A percentile compares a stretch with the other conserved stretches of the same genome.
These are phyloP conservation scores for Lactarius evosmus DNA, from an alignment of 768 basidiomycete genomes.

Conservation along the genomic window DNA sequence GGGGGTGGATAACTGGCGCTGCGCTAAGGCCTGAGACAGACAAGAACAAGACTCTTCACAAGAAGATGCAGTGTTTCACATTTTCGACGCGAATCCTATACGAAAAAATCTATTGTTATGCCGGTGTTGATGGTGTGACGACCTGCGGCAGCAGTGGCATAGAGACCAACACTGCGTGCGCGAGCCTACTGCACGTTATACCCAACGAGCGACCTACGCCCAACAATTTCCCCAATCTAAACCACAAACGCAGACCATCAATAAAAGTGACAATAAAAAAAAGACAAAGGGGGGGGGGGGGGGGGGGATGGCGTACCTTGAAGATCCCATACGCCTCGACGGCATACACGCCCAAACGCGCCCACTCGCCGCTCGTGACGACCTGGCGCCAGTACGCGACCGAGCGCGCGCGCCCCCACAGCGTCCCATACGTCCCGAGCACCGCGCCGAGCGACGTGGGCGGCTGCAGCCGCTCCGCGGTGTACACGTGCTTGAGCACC, in stretches of 20 bases:
- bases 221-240: constrained; percentile 86
- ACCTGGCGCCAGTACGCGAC: constrained; percentile 59
- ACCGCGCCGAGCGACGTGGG: constrained; percentile 57
- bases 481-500: constrained; percentile 54
- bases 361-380: constrained; percentile 60
- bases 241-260: neutral
- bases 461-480: constrained; percentile 56
- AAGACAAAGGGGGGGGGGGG: constrained; percentile 11
- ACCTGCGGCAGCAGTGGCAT: neutral
- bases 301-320: constrained; percentile 68
- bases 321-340: constrained; percentile 89
- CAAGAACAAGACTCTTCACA: neutral
- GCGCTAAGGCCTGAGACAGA: neutral
- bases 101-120: constrained; percentile 1
- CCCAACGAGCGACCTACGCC: constrained; percentile 74
- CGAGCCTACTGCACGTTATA: constrained; percentile 51
- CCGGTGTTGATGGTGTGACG: neutral
- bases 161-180: no score
- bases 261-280: neutral
- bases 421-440: constrained; percentile 55
- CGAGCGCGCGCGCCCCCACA: constrained; percentile 61
- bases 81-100: neutral
- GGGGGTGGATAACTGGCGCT: no score
- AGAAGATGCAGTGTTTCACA: neutral
- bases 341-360: constrained; percentile 67